Evolutionary conservation across 139 green algal species (phyloP), one percentile per base, ranked within the genome.

Genomic region (Desmodesmus armatus): DNA sequence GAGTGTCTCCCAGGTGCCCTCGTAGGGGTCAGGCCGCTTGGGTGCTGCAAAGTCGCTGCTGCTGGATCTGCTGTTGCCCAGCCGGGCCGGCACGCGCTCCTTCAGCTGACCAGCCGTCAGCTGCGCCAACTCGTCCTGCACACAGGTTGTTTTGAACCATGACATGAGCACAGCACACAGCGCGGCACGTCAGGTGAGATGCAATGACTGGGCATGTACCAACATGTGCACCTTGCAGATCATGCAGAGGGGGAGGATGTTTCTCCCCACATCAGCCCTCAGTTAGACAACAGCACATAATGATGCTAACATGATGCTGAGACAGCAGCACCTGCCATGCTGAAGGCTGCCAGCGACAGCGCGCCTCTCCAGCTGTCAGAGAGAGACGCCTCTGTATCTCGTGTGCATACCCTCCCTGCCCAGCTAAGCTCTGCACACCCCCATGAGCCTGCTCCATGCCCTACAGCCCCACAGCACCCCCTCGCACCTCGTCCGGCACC

Each of bases 401-500:
- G n/a, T n/a, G n/a, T n/a, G n/a, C n/a, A n/a, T n/a, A n/a, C n/a
- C n/a, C n/a, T n/a, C n/a, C n/a, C n/a, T n/a, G n/a, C n/a, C n/a
- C n/a, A n/a, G n/a, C n/a, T n/a, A n/a, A n/a, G n/a, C n/a, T n/a
- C n/a, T n/a, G n/a, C n/a, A n/a, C n/a, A n/a, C n/a, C n/a, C n/a
- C n/a, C n/a, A n/a, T n/a, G n/a, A n/a, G n/a, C n/a, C n/a, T n/a
- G n/a, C n/a, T n/a, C n/a, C n/a, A n/a, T n/a, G n/a, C n/a, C n/a
- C n/a, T n/a, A n/a, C n/a, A n/a, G n/a, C n/a, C n/a, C n/a, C 4
- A 31, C 63, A 44, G 35, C 33, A 11, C 11, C 3, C 44, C 4
- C 3, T 71, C 90, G 39, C 60, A 94, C 94, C 93, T 96, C 88
- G 29, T 82, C 87, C 0, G 95, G 95, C 0, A 98, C 95, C 49